Evolutionary conservation across 768 basidiomycete genomes (phyloP).

Genomic region (Pilatotrama ljubarskyi): DNA sequence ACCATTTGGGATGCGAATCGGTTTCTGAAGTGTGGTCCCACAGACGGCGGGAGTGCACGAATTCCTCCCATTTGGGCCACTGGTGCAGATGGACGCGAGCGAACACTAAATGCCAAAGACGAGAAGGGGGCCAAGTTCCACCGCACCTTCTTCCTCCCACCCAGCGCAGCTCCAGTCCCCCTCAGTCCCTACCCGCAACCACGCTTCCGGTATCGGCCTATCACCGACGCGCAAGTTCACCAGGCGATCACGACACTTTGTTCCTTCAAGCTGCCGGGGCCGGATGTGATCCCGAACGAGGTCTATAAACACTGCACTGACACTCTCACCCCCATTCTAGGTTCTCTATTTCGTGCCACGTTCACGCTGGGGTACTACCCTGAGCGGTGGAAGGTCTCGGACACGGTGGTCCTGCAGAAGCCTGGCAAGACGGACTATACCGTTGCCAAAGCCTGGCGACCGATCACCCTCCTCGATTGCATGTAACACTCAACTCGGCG

Average conservation of each 20-base stretch:
- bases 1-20: slow-evolving; percentile 27
- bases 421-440: slow-evolving; percentile 39
- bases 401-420: slow-evolving; percentile 37
- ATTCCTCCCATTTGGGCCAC: slow-evolving; percentile 20
- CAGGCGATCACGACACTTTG: slow-evolving; percentile 29
- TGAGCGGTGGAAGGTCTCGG: slow-evolving; percentile 28
- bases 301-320: slow-evolving; percentile 32
- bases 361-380: slow-evolving; percentile 26
- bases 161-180: neutral
- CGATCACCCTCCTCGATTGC: slow-evolving; percentile 37
- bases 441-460: slow-evolving; percentile 36
- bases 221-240: slow-evolving; percentile 33
- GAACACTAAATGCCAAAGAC: slow-evolving; percentile 1
- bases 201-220: slow-evolving; percentile 13
- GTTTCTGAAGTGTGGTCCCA: slow-evolving; percentile 1
- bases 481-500: too few species aligned
- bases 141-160: slow-evolving; percentile 32
- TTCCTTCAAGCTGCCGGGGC: slow-evolving; percentile 38
- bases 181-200: slow-evolving; percentile 30
- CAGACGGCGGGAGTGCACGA: slow-evolving; percentile 20
- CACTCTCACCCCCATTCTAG: slow-evolving; percentile 29
- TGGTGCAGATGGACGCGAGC: neutral
- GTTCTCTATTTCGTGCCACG: slow-evolving; percentile 31
- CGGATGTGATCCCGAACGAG: slow-evolving; percentile 33
- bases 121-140: slow-evolving; percentile 23